These are phyloP conservation scores for Cyberlindnera veronae DNA, from an alignment of 805 yeast genomes.

Conservation along the genomic window DNA sequence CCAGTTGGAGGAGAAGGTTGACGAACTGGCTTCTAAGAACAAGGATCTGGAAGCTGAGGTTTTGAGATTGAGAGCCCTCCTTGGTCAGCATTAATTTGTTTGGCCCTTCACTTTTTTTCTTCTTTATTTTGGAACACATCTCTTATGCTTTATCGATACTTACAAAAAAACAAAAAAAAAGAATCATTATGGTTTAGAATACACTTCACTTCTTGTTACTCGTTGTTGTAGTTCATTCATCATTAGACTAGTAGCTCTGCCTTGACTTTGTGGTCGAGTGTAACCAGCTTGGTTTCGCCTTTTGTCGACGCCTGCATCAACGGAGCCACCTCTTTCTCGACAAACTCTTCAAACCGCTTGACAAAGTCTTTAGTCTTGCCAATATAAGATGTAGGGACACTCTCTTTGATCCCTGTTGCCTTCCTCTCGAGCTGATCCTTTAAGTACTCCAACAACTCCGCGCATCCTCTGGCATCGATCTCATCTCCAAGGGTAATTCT, in stretches of 20 bases:
- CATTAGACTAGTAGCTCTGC: neutral
- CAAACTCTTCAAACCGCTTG: constrained; percentile 6
- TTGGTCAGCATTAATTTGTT: constrained; percentile 28
- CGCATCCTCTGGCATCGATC: constrained; percentile 9
- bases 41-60: constrained; percentile 61
- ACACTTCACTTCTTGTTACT: constrained; percentile 1
- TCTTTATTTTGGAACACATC: neutral
- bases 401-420: constrained; percentile 5
- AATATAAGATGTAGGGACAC: constrained; percentile 12
- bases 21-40: constrained; percentile 57
- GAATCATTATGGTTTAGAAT: constrained; percentile 3
- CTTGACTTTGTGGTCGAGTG: constrained; percentile 1
- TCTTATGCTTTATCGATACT: constrained; percentile 1
- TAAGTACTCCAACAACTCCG: constrained; percentile 8
- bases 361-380: constrained; percentile 13
- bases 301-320: neutral
- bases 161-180: constrained; percentile 6
- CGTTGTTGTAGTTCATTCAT: neutral
- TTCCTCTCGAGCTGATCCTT: constrained; percentile 4
- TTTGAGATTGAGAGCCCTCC: constrained; percentile 48
- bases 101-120: neutral
- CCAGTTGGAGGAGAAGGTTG: constrained; percentile 78
- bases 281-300: neutral
- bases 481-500: constrained; percentile 4
- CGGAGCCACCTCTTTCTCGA: neutral